Evolutionary conservation across 1,284 basidiomycete genomes (phyloP).

Genomic region (Ceratobasidium sp.): DNA sequence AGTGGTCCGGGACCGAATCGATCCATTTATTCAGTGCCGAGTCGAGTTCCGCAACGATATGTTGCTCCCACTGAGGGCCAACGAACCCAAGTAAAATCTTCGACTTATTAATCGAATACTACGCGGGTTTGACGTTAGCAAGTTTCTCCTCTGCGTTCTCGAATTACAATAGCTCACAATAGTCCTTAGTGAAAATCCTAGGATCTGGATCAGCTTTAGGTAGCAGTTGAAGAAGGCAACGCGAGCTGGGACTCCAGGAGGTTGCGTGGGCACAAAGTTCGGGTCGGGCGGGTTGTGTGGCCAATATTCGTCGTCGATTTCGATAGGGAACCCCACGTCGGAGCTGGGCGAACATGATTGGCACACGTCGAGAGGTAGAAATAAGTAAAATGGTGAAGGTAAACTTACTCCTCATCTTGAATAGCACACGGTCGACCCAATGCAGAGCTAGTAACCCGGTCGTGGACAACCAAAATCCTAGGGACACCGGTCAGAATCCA

Average conservation of each 20-base stretch:
- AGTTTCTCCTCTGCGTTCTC: neutral
- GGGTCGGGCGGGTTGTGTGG: conserved; percentile 59
- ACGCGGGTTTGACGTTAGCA: neutral
- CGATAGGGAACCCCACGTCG: conserved; percentile 79
- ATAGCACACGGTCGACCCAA: conserved; percentile 85
- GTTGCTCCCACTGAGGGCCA: conserved; percentile 71
- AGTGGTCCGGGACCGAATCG: conserved; percentile 74
- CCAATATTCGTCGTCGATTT: conserved; percentile 91
- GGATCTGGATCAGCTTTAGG: conserved; percentile 76
- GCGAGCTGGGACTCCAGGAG: conserved; percentile 67
- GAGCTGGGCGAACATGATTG: conserved; percentile 59
- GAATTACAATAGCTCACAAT: conserved; percentile 61
- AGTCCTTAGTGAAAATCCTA: conserved; percentile 74
- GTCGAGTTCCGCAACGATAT: conserved; percentile 78
- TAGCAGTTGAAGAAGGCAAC: conserved; percentile 73
- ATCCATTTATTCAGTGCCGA: conserved; percentile 78
- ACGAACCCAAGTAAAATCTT: conserved; percentile 67
- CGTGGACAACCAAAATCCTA: conserved; percentile 72
- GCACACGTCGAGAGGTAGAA: neutral
- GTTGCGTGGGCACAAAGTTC: conserved; percentile 63
- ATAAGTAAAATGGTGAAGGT: conserved; percentile 1
- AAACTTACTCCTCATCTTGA: conserved; percentile 82
- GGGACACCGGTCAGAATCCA: neutral
- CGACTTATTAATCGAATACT: conserved; percentile 80
- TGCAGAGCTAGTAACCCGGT: conserved; percentile 72